These are phyloP conservation scores for Fusarium compactum DNA, from an alignment of 2,329 filamentous ascomycete species.

Conservation along the genomic window DNA sequence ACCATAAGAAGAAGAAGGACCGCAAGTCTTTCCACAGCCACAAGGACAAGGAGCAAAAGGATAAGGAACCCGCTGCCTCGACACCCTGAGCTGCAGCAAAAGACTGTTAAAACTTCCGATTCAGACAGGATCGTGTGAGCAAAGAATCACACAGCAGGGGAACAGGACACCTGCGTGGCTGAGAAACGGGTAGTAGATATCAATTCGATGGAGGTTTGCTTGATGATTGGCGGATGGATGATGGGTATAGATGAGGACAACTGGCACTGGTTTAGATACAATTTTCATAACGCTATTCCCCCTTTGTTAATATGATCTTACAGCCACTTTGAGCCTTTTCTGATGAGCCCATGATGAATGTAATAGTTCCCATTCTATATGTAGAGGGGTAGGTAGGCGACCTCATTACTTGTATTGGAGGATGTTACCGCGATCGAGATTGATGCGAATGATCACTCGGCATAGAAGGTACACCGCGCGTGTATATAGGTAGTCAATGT, in stretches of 20 bases:
- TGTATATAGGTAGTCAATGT: not conserved
- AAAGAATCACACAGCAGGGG: not conserved
- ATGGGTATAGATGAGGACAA: slow-evolving; percentile 33
- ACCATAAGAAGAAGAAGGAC: slow-evolving; percentile 71
- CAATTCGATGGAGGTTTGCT: slow-evolving; percentile 4
- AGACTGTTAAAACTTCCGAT: not conserved
- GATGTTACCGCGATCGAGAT: not conserved
- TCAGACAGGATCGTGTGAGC: not conserved
- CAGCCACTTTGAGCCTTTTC: slow-evolving; percentile 15
- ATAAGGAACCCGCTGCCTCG: slow-evolving; percentile 23
- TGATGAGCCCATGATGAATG: not conserved
- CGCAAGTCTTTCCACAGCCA: slow-evolving; percentile 52
- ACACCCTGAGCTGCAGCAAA: not conserved
- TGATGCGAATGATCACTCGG: not conserved
- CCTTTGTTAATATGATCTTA: slow-evolving; percentile 24
- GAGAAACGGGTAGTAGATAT: slow-evolving; percentile 11
- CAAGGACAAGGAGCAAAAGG: slow-evolving; percentile 25
- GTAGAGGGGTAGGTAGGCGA: not conserved
- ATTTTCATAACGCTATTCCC: slow-evolving; percentile 45
- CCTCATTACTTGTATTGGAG: not conserved
- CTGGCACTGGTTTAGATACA: slow-evolving; percentile 46
- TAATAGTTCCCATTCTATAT: not conserved
- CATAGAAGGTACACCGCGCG: not conserved
- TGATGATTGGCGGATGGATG: slow-evolving; percentile 12
- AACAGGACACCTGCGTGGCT: slow-evolving; percentile 7